Percentiles rank a stretch among this genome's conserved stretches.
These are phyloP conservation scores for Diphasiastrum complanatum DNA, from an alignment of 83 land plant genomes.

Conservation along the genomic window DNA sequence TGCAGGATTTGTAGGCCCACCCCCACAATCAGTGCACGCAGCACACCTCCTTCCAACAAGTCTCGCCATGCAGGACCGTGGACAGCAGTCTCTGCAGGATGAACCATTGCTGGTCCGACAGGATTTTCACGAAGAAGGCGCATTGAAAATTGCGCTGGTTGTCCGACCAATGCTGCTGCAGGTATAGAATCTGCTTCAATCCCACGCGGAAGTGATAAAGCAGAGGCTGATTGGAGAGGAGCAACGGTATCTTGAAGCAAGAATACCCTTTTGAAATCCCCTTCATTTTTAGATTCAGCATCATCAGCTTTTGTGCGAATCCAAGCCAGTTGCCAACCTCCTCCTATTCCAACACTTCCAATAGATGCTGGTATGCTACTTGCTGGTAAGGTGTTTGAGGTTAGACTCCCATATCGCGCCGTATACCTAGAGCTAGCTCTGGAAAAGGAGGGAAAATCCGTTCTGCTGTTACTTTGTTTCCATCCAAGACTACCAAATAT, in stretches of 20 bases:
- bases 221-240: too few species aligned
- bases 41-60: too few species aligned
- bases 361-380: slow-evolving; percentile 6
- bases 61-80: too few species aligned
- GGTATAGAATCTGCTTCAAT: too few species aligned
- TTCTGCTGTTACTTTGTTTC: too few species aligned
- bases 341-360: slow-evolving; percentile 11
- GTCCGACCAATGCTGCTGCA: slow-evolving; percentile 43
- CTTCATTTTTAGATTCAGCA: neutral
- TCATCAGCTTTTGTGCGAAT: neutral
- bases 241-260: slow-evolving; percentile 5
- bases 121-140: slow-evolving; percentile 16
- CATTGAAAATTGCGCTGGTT: slow-evolving; percentile 24
- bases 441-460: neutral
- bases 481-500: too few species aligned
- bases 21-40: too few species aligned
- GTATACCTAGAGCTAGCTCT: neutral
- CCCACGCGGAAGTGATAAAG: too few species aligned
- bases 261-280: slow-evolving; percentile 10
- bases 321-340: slow-evolving; percentile 17
- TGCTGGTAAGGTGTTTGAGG: neutral
- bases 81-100: too few species aligned
- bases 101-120: slow-evolving; percentile 40
- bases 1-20: too few species aligned
- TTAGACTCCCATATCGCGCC: neutral